Evolutionary conservation across 2,329 filamentous ascomycete species (phyloP).

Genomic region (Diaporthe citrichinensis): DNA sequence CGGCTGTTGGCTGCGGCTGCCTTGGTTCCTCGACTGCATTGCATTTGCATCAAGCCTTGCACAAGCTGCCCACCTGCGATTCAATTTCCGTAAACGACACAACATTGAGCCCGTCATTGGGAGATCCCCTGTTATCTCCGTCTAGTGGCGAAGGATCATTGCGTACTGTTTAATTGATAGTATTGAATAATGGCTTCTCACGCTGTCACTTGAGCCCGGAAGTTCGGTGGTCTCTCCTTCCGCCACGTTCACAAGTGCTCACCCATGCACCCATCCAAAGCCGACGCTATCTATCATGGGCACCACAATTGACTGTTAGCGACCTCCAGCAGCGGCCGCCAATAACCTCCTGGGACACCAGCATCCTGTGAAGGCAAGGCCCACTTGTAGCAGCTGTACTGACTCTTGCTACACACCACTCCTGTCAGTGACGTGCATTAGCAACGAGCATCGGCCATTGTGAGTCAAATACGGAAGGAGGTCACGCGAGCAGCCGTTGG

Average conservation of each 20-base stretch:
- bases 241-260: background rate
- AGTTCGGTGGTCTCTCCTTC: background rate
- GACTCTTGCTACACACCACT: constrained; percentile 18
- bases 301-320: too few relatives aligned
- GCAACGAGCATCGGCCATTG: background rate
- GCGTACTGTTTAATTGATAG: background rate
- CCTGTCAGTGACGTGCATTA: constrained; percentile 10
- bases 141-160: background rate
- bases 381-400: background rate
- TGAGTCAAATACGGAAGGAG: constrained; percentile 24
- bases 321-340: background rate
- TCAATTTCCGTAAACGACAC: constrained; percentile 10
- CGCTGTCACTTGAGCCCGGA: too few relatives aligned
- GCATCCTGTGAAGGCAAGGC: background rate
- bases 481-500: constrained; percentile 32
- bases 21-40: background rate
- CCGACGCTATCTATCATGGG: background rate
- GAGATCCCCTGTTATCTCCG: too few relatives aligned
- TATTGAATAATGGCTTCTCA: background rate
- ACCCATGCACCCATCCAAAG: background rate
- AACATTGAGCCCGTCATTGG: background rate
- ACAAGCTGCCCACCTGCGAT: background rate
- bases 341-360: background rate
- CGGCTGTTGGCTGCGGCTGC: background rate
- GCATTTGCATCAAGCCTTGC: background rate